A percentile compares a stretch with the other conserved stretches of the same genome.
Evolutionary conservation across 805 yeast genomes (phyloP).

Genomic region (Torulaspora franciscae): DNA sequence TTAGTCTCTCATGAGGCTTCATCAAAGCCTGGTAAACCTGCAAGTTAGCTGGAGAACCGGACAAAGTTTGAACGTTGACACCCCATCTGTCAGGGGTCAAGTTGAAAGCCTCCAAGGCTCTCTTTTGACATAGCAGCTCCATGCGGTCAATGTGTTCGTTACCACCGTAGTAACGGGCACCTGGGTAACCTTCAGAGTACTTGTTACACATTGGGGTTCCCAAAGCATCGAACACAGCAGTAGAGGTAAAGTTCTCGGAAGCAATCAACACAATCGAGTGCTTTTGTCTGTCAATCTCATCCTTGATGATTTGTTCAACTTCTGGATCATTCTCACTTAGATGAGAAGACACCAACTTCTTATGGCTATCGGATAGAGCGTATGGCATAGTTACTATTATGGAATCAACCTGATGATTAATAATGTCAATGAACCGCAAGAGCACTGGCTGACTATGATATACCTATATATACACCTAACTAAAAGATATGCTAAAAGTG

Average conservation of each 20-base stretch:
- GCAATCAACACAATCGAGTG: constrained; percentile 93
- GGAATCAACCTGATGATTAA: neutral
- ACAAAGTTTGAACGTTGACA: constrained; percentile 91
- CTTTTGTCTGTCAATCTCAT: constrained; percentile 87
- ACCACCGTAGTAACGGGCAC: constrained; percentile 98
- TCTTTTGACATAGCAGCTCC: constrained; percentile 85
- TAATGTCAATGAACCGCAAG: neutral
- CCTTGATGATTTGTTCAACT: constrained; percentile 63
- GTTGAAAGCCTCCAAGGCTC: constrained; percentile 88
- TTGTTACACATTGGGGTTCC: constrained; percentile 98
- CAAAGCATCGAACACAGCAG: constrained; percentile 90
- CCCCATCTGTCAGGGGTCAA: constrained; percentile 88
- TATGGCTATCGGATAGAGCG: constrained; percentile 64
- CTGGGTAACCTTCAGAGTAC: constrained; percentile 99
- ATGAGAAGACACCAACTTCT: constrained; percentile 57
- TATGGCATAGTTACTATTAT: constrained; percentile 40
- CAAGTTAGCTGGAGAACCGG: constrained; percentile 97
- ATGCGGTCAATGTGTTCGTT: constrained; percentile 94
- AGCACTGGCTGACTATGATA: neutral
- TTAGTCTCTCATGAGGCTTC: constrained; percentile 92
- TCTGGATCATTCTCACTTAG: constrained; percentile 68
- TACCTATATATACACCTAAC: neutral
- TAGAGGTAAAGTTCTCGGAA: constrained; percentile 94
- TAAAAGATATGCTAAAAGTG: neutral
- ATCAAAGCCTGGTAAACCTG: constrained; percentile 93